A percentile compares a stretch with the other conserved stretches of the same genome.
These are phyloP conservation scores for Aristolochia fimbriata DNA, from an alignment of 164 flowering plant species.

Conservation along the genomic window DNA sequence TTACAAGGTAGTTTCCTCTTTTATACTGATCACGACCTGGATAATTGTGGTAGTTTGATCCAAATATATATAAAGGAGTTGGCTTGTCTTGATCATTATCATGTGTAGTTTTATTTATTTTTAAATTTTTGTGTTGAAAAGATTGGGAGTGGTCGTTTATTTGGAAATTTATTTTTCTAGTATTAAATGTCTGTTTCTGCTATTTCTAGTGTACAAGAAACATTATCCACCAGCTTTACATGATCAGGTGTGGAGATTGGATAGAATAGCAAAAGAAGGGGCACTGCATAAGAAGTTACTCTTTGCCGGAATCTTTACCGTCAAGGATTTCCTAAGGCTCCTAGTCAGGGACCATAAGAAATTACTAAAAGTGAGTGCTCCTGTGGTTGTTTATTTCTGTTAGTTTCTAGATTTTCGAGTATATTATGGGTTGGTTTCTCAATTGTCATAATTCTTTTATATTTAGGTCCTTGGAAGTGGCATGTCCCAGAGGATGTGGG, in stretches of 20 bases:
- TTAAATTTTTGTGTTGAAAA: no score
- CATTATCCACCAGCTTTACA: no score
- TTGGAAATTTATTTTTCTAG: no score
- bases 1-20: no score
- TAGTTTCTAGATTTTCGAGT: neutral
- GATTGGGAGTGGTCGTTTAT: neutral
- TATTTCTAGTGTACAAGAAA: slow-evolving; percentile 42
- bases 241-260: slow-evolving; percentile 65
- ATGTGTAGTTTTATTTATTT: no score
- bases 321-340: slow-evolving; percentile 49
- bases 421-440: neutral
- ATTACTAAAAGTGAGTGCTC: slow-evolving; percentile 35
- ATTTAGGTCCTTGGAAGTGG: slow-evolving; percentile 51
- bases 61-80: no score
- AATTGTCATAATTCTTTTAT: neutral
- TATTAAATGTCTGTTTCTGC: slow-evolving; percentile 5
- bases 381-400: neutral
- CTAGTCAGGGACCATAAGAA: slow-evolving; percentile 43
- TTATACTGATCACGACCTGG: no score
- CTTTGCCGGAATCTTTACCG: slow-evolving; percentile 32
- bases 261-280: slow-evolving; percentile 59
- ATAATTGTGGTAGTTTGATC: no score
- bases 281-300: slow-evolving; percentile 45
- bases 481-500: slow-evolving; percentile 69
- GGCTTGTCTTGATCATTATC: no score